Conservation (phyloP, 2,329 filamentous ascomycete genomes). For the Trichoderma aggressivum region DNA sequence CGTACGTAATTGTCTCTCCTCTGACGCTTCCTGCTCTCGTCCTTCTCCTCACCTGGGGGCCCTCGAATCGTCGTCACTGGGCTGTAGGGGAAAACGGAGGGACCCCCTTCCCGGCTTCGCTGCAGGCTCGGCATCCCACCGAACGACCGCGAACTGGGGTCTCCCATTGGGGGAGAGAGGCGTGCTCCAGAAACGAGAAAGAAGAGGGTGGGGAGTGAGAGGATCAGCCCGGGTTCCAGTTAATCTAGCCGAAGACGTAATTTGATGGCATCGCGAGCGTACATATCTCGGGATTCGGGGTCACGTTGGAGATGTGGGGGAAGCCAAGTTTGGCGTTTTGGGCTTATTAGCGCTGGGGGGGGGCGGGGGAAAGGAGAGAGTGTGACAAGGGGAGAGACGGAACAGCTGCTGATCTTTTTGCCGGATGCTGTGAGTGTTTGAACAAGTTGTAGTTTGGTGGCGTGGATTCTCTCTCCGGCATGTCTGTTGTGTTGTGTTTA, state of each 20-base stretch:
- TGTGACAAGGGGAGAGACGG: neutral
- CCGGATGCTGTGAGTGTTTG: neutral
- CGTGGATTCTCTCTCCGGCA: neutral
- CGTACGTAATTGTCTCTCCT: neutral
- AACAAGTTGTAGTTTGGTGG: neutral
- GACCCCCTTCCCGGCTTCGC: constrained; percentile 4
- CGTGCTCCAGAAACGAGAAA: neutral
- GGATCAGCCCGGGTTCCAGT: neutral
- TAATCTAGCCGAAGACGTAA: constrained; percentile 5
- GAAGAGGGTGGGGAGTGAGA: constrained; percentile 1
- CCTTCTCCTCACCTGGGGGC: neutral
- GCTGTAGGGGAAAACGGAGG: neutral
- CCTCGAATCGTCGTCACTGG: neutral
- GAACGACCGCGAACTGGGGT: neutral
- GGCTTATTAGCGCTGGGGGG: neutral
- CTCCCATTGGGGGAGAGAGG: neutral
- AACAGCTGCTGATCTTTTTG: neutral
- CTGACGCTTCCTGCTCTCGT: neutral
- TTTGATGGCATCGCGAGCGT: neutral
- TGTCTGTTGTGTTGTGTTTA: neutral
- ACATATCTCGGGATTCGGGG: constrained; percentile 16
- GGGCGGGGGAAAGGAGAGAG: neutral
- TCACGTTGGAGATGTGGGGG: constrained; percentile 10
- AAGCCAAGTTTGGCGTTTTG: neutral
- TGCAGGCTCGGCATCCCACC: constrained; percentile 13